Evolutionary conservation across 1,139 yeast species (phyloP), one percentile per base, ranked within the genome.

Genomic region (Geotrichum europaeum): DNA sequence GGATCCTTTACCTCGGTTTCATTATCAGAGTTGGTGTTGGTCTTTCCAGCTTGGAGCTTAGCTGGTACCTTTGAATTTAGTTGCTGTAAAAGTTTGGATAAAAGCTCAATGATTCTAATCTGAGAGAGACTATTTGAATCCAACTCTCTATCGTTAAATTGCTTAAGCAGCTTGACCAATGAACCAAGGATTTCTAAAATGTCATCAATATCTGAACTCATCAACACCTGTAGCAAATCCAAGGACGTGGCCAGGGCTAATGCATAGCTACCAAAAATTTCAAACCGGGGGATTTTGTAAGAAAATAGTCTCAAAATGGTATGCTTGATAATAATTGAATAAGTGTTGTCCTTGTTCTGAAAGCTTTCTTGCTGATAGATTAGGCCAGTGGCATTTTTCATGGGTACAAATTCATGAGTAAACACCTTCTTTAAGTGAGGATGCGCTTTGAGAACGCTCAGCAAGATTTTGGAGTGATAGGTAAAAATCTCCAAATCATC

Each of bases 331-430:
- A 87, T 75, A 5, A 84, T 80, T 65, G 85, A 84, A 69, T 86
- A 87, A 0, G 88, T 84, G 0, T 89, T 83, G 60, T 81, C 83
- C 63, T 75, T 74, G 54, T 80, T 77, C 58, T 77, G 78, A 70
- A 73, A 71, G 25, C 60, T 63, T 47, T 69, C 51, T 34, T 55
- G 52, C n/a, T 62, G 60, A 9, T 59, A 20, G 13, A 56, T 18
- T 25, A 34, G 70, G 7, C 72, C 57, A 1, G 75, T 70, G 24
- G 64, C 78, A 84, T 67, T 84, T 76, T 0, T 83, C 63, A 64
- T 55, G 12, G 65, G 66, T n/a, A 62, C 62, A 58, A 60, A 58
- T 47, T 62, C 64, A 18, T 53, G 52, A 28, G 52, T 57, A 34
- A 60, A 59, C 28, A 60, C 59, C 32, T 51, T 40, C n/a, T 56